These are phyloP conservation scores for Wickerhamomyces bovis DNA, from an alignment of 805 yeast species.

Conservation along the genomic window DNA sequence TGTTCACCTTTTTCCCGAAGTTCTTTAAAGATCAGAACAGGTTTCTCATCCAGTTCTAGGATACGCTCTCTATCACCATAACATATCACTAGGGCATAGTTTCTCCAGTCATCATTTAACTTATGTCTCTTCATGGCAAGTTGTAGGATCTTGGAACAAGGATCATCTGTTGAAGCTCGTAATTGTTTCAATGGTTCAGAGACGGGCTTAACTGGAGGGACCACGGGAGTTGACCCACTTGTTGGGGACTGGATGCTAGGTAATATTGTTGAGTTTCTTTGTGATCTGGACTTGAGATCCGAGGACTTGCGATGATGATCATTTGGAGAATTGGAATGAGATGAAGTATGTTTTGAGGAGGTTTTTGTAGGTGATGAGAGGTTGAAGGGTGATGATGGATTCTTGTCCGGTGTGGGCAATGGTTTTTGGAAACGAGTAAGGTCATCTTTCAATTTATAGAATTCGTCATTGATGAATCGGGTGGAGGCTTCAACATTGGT, in stretches of 20 bases:
- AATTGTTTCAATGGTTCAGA: conserved; percentile 76
- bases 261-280: conserved; percentile 11
- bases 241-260: conserved; percentile 15
- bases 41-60: conserved; percentile 78
- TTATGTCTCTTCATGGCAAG: conserved; percentile 85
- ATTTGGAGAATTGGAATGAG: neutral
- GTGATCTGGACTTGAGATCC: conserved; percentile 2
- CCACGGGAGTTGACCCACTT: conserved; percentile 6
- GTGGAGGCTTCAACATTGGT: conserved; percentile 8
- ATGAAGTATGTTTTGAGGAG: conserved; percentile 4
- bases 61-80: conserved; percentile 88
- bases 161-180: conserved; percentile 83
- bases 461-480: conserved; percentile 11
- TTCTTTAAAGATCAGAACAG: conserved; percentile 79
- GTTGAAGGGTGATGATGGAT: conserved; percentile 23
- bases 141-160: conserved; percentile 81
- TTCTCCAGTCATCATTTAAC: conserved; percentile 75
- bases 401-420: conserved; percentile 20
- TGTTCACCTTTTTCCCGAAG: conserved; percentile 78
- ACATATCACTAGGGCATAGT: conserved; percentile 82
- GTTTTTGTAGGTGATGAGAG: conserved; percentile 25
- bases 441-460: conserved; percentile 14
- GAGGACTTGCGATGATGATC: neutral
- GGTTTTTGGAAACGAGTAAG: conserved; percentile 10
- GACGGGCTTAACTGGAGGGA: conserved; percentile 14